Percentiles rank a stretch among this genome's conserved stretches.
Conservation (phyloP, 441 rosid genomes). For the Pelargonium fulgidum region DNA sequence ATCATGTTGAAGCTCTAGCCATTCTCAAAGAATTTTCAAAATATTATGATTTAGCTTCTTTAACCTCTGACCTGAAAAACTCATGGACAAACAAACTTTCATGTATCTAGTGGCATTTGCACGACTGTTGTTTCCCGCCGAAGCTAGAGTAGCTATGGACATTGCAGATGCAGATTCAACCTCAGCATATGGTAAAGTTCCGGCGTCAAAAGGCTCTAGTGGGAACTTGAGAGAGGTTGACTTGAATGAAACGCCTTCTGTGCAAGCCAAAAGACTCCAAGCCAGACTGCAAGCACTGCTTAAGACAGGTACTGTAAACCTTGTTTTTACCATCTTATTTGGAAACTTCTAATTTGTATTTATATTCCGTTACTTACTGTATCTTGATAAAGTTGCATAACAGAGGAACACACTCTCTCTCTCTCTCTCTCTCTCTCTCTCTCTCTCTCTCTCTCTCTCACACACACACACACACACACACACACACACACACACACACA, state of each 20-base stretch:
- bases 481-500: too few relatives aligned
- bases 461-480: too few relatives aligned
- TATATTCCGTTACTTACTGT: too few relatives aligned
- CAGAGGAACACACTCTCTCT: too few relatives aligned
- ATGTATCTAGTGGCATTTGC: slow-evolving; percentile 30
- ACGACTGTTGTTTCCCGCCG: slow-evolving; percentile 29
- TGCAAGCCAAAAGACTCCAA: slow-evolving; percentile 20
- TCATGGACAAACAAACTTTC: slow-evolving; percentile 4
- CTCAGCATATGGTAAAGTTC: slow-evolving; percentile 21
- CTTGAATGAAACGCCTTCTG: slow-evolving; percentile 24
- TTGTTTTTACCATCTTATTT: neutral
- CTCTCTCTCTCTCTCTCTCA: too few relatives aligned
- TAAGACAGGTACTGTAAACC: slow-evolving; percentile 23
- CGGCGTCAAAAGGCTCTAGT: slow-evolving; percentile 20
- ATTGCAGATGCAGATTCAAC: slow-evolving; percentile 29
- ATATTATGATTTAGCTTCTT: neutral
- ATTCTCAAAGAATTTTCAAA: too few relatives aligned
- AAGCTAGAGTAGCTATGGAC: slow-evolving; percentile 36
- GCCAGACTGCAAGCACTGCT: slow-evolving; percentile 26
- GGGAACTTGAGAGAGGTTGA: slow-evolving; percentile 29
- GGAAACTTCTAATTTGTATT: neutral
- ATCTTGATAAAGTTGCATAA: too few relatives aligned
- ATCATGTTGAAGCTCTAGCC: neutral
- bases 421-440: too few relatives aligned
- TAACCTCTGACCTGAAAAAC: neutral